Percentiles rank a stretch among this genome's conserved stretches.
phyloP scores from a whole-genome alignment of 768 basidiomycete genomes.

The Tylopilus sp. region DNA sequence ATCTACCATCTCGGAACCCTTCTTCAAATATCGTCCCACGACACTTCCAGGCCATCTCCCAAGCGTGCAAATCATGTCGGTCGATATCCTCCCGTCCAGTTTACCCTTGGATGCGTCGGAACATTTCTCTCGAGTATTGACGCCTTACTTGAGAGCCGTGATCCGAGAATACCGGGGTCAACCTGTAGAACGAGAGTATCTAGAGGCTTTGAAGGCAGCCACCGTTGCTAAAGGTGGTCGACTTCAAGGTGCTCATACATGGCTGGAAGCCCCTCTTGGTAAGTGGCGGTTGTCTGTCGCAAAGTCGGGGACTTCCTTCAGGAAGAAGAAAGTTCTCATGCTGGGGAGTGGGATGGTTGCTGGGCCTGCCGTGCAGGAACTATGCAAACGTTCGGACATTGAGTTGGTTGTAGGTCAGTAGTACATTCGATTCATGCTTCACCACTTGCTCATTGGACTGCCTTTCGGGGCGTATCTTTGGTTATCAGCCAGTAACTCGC shows the following conservation, averaged over 20 bases:
- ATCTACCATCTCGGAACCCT: slow-evolving; percentile 77
- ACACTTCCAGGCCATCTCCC: slow-evolving; percentile 45
- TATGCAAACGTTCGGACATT: slow-evolving; percentile 60
- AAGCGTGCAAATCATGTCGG: slow-evolving; percentile 75
- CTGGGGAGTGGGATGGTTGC: slow-evolving; percentile 97
- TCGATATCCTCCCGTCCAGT: slow-evolving; percentile 87
- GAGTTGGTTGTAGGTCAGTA: slow-evolving; percentile 74
- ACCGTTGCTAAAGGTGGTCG: slow-evolving; percentile 63
- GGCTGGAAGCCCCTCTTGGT: slow-evolving; percentile 55
- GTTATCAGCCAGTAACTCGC: slow-evolving; percentile 67
- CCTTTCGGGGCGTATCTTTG: too few relatives aligned
- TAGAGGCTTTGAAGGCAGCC: slow-evolving; percentile 57
- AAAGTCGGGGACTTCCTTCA: slow-evolving; percentile 8
- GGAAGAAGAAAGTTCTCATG: slow-evolving; percentile 68
- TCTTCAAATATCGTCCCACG: slow-evolving; percentile 50
- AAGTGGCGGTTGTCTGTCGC: slow-evolving; percentile 33
- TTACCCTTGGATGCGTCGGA: slow-evolving; percentile 78
- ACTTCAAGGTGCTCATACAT: slow-evolving; percentile 50
- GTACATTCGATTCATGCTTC: slow-evolving; percentile 6
- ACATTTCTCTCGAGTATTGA: slow-evolving; percentile 65
- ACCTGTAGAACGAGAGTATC: slow-evolving; percentile 25
- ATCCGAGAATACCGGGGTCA: slow-evolving; percentile 40
- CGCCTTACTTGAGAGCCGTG: slow-evolving; percentile 64
- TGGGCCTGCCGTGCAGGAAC: slow-evolving; percentile 77
- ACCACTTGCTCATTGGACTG: slow-evolving; percentile 13